Conservation (phyloP, 768 basidiomycete genomes). For the Obba rivulosa region DNA sequence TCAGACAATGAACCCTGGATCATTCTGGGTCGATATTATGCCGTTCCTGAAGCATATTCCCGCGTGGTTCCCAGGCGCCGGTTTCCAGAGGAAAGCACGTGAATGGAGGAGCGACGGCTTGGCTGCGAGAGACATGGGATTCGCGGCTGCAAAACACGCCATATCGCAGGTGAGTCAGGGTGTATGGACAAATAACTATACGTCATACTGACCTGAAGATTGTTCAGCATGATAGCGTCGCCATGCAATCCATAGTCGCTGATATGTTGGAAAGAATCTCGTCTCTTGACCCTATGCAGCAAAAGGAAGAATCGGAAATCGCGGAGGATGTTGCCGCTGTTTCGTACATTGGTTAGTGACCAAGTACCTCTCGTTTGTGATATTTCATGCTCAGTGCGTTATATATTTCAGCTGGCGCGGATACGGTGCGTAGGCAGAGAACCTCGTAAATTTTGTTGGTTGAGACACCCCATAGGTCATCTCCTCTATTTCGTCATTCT, state of each 20-base stretch:
- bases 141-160: background rate
- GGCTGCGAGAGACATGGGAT: background rate
- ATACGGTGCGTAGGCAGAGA: slow-evolving; percentile 17
- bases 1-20: slow-evolving; percentile 37
- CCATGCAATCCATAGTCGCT: slow-evolving; percentile 13
- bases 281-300: background rate
- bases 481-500: slow-evolving; percentile 15
- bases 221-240: slow-evolving; percentile 9
- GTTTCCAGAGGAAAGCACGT: slow-evolving; percentile 5
- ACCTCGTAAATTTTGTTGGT: too few species aligned
- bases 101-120: background rate
- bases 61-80: slow-evolving; percentile 13
- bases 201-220: too few species aligned
- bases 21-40: slow-evolving; percentile 6
- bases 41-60: slow-evolving; percentile 16
- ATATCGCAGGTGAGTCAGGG: slow-evolving; percentile 1
- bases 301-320: slow-evolving; percentile 12
- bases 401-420: slow-evolving; percentile 12
- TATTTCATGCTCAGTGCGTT: too few species aligned
- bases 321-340: slow-evolving; percentile 5
- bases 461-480: slow-evolving; percentile 14
- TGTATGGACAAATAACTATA: background rate
- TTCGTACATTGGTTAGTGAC: slow-evolving; percentile 13
- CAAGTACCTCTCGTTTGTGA: too few species aligned
- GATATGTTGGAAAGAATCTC: slow-evolving; percentile 9